Base-by-base conservation (phyloP, 306 rosid species). In the Cucurbita pepo region DNA sequence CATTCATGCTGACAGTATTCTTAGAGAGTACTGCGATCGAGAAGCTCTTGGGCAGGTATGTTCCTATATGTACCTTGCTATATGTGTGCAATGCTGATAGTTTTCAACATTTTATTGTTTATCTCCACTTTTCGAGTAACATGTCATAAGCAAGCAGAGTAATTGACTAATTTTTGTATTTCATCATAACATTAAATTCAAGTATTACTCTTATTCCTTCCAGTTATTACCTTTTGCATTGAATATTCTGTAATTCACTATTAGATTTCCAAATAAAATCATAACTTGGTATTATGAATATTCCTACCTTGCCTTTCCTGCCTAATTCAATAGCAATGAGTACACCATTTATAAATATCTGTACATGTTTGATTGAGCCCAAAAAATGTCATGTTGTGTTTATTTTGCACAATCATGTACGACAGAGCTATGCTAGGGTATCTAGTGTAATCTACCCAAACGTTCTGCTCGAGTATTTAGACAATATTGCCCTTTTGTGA, bases 11-110 rank as follows among this genome's bases (percentile, higher is more conserved):
- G 83, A 94, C 83, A 87, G 91, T 66, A 69, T 94, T 55, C 90
- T 94, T 47, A 82, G 81, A 71, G 99, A 94, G 73, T 94, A 89
- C 78, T 87, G 85, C 65, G 97, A 91, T 82, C 87, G 89, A 83
- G 97, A 89, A 82, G 96, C 99, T 71, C 78, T 81, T 61, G 97
- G 97, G 16, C 99, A 94, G 97, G 99, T 91, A 82, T 16, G 58
- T 52, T 72, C 66, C 73, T 54, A 48, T 75, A 74, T 80, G 76
- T 63, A 64, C 25, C 34, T 30, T 2, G 34, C 34, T 30, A 30
- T 56, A 40, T 16, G 34, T 55, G 63, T 51, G 44, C 44, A 21
- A 44, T 45, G 8, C 54, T 43, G 40, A 45, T 66, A 8, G 36
- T 45, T 66, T 12, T 66, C 72, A 9, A 22, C 44, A 22, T 47